Percentiles rank a stretch among this genome's conserved stretches.
Conservation (phyloP, 176 grass and related monocot genomes). For the Oryza nivara region DNA sequence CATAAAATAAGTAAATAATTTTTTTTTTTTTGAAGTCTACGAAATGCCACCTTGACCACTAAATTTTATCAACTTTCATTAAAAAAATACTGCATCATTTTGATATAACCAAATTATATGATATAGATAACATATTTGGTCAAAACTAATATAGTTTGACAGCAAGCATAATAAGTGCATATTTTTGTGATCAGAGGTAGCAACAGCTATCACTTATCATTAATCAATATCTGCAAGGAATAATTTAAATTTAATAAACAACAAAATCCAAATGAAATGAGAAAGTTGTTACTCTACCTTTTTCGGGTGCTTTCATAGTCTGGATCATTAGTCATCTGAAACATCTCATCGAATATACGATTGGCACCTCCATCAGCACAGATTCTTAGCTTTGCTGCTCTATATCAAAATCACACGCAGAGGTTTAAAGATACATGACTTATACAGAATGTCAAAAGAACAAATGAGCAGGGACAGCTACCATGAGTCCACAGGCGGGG, state of each 20-base stretch:
- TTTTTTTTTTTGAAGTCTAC: too few relatives aligned
- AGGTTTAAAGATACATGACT: conserved; percentile 6
- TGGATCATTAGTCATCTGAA: conserved; percentile 58
- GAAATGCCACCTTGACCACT: background rate
- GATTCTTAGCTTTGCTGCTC: conserved; percentile 75
- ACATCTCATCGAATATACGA: conserved; percentile 72
- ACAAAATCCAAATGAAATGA: conserved; percentile 11
- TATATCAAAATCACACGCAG: conserved; percentile 56
- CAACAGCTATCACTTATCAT: background rate
- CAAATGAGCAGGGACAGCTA: conserved; percentile 31
- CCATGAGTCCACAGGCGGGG: conserved; percentile 72
- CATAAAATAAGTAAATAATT: too few relatives aligned
- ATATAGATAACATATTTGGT: too few relatives aligned
- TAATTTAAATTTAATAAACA: background rate
- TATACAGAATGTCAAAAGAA: conserved; percentile 5
- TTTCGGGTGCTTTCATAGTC: conserved; percentile 45
- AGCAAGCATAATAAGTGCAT: background rate
- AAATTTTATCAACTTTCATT: background rate
- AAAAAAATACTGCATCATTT: background rate
- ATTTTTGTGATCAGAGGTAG: background rate
- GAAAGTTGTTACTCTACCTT: conserved; percentile 42
- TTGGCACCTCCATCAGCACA: conserved; percentile 85
- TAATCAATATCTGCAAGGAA: conserved; percentile 5
- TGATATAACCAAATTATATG: background rate
- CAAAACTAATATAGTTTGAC: background rate